Percentiles rank a stretch among this genome's conserved stretches.
Evolutionary conservation across 768 basidiomycete genomes (phyloP).

Genomic region (Coprinopsis sp.): DNA sequence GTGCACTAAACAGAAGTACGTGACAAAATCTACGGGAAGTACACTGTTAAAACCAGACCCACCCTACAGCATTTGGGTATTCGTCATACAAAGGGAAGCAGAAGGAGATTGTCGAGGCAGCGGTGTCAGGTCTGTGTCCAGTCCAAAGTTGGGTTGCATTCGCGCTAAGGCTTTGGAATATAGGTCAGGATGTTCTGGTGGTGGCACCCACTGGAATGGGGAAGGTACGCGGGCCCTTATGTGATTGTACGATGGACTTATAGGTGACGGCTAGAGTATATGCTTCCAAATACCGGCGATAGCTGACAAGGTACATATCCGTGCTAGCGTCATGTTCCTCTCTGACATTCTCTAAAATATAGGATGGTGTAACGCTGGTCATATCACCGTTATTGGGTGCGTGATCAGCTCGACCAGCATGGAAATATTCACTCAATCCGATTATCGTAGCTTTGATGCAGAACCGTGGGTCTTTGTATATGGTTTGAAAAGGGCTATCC

Average conservation of each 20-base stretch:
- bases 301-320: constrained; percentile 44
- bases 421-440: neutral
- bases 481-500: neutral
- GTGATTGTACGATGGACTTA: neutral
- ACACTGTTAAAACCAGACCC: neutral
- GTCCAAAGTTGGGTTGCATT: neutral
- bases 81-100: constrained; percentile 71
- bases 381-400: constrained; percentile 74
- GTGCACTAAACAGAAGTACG: neutral
- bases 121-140: constrained; percentile 46
- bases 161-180: neutral
- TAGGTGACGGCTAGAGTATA: constrained; percentile 47
- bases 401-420: constrained; percentile 12
- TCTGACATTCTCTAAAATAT: neutral
- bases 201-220: constrained; percentile 89
- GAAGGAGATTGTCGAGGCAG: constrained; percentile 68
- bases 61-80: constrained; percentile 60
- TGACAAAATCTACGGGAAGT: neutral
- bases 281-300: constrained; percentile 85
- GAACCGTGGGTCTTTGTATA: constrained; percentile 49
- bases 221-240: constrained; percentile 44
- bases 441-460: constrained; percentile 67
- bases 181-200: constrained; percentile 71
- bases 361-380: constrained; percentile 71
- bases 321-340: neutral